These are phyloP conservation scores for Fragaria ananassa DNA, from an alignment of 306 rosid genomes.

Conservation along the genomic window DNA sequence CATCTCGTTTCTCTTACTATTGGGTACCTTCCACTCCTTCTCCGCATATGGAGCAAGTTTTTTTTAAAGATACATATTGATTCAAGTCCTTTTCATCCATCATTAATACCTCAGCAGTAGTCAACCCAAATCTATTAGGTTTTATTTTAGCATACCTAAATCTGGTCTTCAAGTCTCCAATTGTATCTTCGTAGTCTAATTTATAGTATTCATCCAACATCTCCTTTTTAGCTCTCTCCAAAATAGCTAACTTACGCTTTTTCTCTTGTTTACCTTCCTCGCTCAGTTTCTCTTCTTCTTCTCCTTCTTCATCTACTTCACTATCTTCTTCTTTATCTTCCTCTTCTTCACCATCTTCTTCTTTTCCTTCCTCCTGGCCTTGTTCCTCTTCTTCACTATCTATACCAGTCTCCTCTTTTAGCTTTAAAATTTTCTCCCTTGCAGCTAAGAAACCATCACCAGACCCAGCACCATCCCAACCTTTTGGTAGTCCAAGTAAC, in stretches of 20 bases:
- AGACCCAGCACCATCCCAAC: constrained; percentile 54
- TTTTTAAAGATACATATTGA: constrained; percentile 71
- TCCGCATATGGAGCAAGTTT: constrained; percentile 81
- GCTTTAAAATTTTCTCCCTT: constrained; percentile 51
- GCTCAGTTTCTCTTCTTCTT: constrained; percentile 26
- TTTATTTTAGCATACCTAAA: constrained; percentile 82
- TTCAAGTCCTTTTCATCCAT: constrained; percentile 79
- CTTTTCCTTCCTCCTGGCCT: constrained; percentile 13
- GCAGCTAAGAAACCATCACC: constrained; percentile 67
- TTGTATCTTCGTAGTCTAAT: constrained; percentile 80
- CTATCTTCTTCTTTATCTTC: constrained; percentile 16
- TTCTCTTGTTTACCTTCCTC: constrained; percentile 62
- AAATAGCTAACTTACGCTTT: constrained; percentile 66
- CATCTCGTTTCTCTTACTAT: constrained; percentile 49
- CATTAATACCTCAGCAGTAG: constrained; percentile 45
- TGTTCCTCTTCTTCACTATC: constrained; percentile 20
- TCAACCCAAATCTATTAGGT: constrained; percentile 65
- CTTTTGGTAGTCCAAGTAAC: constrained; percentile 74
- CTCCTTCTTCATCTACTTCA: constrained; percentile 30
- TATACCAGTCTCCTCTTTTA: constrained; percentile 38
- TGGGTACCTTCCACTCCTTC: constrained; percentile 73
- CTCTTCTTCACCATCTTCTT: constrained; percentile 32
- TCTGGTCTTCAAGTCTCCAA: constrained; percentile 88
- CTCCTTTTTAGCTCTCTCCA: constrained; percentile 75
- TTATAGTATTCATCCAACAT: constrained; percentile 92